Base-by-base conservation (phyloP, 768 basidiomycete genomes). In the Strobilomyces confusus region DNA sequence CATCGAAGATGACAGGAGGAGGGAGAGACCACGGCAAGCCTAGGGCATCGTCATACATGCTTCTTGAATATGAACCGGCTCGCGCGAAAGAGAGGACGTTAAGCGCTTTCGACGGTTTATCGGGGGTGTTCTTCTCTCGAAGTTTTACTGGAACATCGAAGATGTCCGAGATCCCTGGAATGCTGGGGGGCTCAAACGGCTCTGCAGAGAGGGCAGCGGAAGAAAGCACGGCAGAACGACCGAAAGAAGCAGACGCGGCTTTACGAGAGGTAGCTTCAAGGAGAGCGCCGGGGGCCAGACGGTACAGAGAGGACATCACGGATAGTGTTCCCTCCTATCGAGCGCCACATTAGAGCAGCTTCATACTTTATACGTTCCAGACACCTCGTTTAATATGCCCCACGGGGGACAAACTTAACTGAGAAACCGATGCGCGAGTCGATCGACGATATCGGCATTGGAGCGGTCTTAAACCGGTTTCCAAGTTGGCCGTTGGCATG, bases 101-200 rank as follows among this genome's bases (percentile, higher is more conserved):
- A 20, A 52, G 30, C 33, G 55, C 29, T 9, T 57, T 36, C 9
- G 60, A 52, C 44, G 59, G 36, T 49, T 62, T 41, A 48, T 68
- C 44, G 60, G 68, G 52, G 49, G 60, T 54, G 54, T 60, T 67
- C 29, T 68, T 72, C 55, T 73, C 74, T 19, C 72, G 69, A 20
- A 77, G 72, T 29, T 65, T 66, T 32, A 66, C 64, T 1, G 79
- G 77, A 22, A 72, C 79, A 53, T 81, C 79, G 59, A 80, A 79
- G 53, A 82, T 79, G 61, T 81, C 80, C 55, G 77, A 73, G 44
- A 78, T 77, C 40, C 68, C 69, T 12, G 66, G 65, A 19, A 67
- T 51, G 15, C 58, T 60, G 22, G 67, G 49, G 37, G 34, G 36
- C 15, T 38, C 54, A 12, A 45, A 46, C 14, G 44, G 29, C 25